A percentile compares a stretch with the other conserved stretches of the same genome.
These are phyloP conservation scores for Dissophora ornata DNA, from an alignment of 192 early-diverging fungal species.

Conservation along the genomic window DNA sequence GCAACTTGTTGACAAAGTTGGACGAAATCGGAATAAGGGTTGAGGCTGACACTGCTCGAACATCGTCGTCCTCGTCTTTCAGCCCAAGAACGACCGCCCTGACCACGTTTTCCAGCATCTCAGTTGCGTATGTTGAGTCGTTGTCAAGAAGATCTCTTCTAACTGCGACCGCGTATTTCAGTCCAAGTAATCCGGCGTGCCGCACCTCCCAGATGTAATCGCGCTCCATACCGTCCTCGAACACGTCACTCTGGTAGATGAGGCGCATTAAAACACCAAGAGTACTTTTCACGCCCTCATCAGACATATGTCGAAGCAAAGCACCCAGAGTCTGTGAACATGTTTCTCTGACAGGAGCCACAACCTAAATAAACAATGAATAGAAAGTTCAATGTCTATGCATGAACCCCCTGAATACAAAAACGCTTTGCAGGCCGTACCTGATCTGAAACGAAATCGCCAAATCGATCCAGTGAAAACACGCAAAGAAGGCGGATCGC, in stretches of 20 bases:
- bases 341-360: constrained; percentile 96
- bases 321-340: constrained; percentile 87
- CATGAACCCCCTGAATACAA: too few relatives aligned
- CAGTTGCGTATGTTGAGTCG: constrained; percentile 25
- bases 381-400: neutral
- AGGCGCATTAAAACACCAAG: constrained; percentile 77
- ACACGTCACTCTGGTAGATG: constrained; percentile 68
- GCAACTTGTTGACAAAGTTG: constrained; percentile 75
- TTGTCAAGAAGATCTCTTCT: constrained; percentile 82
- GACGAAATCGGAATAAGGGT: constrained; percentile 90
- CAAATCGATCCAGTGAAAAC: constrained; percentile 94
- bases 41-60: constrained; percentile 90
- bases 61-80: constrained; percentile 92
- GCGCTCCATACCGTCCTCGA: constrained; percentile 41
- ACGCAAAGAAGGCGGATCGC: constrained; percentile 92
- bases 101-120: constrained; percentile 77
- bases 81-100: constrained; percentile 89
- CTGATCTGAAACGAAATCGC: constrained; percentile 96
- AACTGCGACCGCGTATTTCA: constrained; percentile 96
- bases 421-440: too few relatives aligned
- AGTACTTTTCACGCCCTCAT: constrained; percentile 67
- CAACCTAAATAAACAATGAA: constrained; percentile 61
- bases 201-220: constrained; percentile 89
- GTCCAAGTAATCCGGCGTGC: constrained; percentile 90
- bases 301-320: constrained; percentile 70